Evolutionary conservation across 2,329 filamentous ascomycete genomes (phyloP), one percentile per base, ranked within the genome.

Genomic region (Fusarium chuoi): DNA sequence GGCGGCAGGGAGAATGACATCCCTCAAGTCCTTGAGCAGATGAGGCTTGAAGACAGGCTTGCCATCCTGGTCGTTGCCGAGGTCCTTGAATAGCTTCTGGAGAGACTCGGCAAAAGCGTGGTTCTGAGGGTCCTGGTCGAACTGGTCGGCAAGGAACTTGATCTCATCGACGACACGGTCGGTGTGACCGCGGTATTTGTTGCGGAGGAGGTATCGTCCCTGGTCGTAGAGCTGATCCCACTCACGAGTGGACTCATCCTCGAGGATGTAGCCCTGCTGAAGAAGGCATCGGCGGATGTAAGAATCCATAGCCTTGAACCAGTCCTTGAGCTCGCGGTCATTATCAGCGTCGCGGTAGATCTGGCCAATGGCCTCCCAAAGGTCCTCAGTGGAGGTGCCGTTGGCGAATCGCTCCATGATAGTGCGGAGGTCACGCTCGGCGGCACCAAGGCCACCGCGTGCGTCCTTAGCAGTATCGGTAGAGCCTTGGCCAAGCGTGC

Each of bases 361-460:
- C 73, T 91, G 89, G 75, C 95, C 92, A 82, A 99, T 92, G 1
- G 95, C 91, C 24, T 93, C 91, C 85, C 96, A 94, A 8, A 98
- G 86, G 75, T 97, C 94, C 73, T 97, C 92, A 39, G 91, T 90
- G 0, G 95, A 98, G 14, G 96, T 98, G 79, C 92, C 92, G 83
- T 99, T 98, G 80, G 96, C 96, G 78, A 98, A 98, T 54, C 96
- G 93, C 86, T 98, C 96, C 75, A 99, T 91, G 26, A 99, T 87
- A 14, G 91, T 94, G 90, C 94, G 87, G 85, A 83, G 87, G 80
- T 98, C 92, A 83, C 89, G 87, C 85, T 98, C 94, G 59, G 94
- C 94, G 62, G 87, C 86, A 62, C 89, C 85, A 56, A 98, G 85
- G 65, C 88, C 87, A 71, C 89, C 86, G 75, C 93, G 91, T 71